Evolutionary conservation across 2,329 filamentous ascomycete species (phyloP), one percentile per base, ranked within the genome.

Genomic region (Neopestalotiopsis sp.): DNA sequence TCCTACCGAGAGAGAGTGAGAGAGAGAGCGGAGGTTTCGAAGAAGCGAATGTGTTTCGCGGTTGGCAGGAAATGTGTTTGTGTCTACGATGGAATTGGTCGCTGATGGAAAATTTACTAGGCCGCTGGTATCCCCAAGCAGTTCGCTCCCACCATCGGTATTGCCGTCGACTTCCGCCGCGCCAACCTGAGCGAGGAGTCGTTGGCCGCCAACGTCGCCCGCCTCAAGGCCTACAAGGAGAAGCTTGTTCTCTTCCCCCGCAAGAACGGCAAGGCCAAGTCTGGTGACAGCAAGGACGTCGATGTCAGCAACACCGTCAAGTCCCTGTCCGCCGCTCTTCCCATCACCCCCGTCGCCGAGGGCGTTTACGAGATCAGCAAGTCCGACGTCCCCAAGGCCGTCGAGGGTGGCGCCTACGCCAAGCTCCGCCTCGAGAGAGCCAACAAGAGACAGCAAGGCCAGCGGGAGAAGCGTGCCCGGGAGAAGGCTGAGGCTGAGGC

Each of bases 171-270:
- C 86, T 89, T 90, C 85, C 95, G 96, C 88, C 95, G 96, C 85
- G 91, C 94, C 88, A 99, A 98, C 90, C 92, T 97, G 81, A 96
- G 92, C 81, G 94, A 97, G 88, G 96, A 98, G 90, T 93, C 92
- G 76, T 92, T 98, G 79, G 89, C 94, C 84, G 89, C 89, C 89
- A 99, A 99, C 87, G 95, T 99, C 79, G 93, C 93, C 84, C 96
- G 96, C 82, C 94, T 99, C 82, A 95, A 98, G 91, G 94, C 94
- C 83, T 99, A 97, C 94, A 93, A 92, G 88, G 90, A 92, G 82
- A 94, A 94, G 82, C 88, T 99, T 81, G 97, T 99, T 84, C 90
- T 99, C 83, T 98, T 99, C 90, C 96, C 96, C 83, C 94, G 94
- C 89, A 94, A 94, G 86, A 90, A 90, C 83, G 95, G 95, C 86